Evolutionary conservation across 2,329 filamentous ascomycete genomes (phyloP), one percentile per base, ranked within the genome.

Genomic region (Colletotrichum acutatum): DNA sequence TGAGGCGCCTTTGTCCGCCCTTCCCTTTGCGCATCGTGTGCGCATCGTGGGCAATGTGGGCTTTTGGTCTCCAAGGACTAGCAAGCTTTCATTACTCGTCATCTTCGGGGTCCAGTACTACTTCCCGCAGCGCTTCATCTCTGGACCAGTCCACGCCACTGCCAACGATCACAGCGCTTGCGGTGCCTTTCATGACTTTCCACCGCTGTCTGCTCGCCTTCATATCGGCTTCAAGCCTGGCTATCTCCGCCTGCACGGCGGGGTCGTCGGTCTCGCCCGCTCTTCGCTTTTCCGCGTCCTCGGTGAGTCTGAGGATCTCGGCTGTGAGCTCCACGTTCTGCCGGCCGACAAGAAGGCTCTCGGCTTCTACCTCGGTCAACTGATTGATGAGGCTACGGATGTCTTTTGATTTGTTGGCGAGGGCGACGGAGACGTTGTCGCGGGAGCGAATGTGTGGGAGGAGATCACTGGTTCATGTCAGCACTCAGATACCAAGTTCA

Each of bases 91-190:
- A 5, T 46, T 53, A 64, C 37, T 28, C 58, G 9, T 75, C 72
- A 65, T 82, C 81, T 75, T 92, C 90, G 12, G 86, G 84, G 78
- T 94, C 94, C 74, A 97, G 85, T 30, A 97, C 94, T 74, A 96
- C 86, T 63, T 90, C 89, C 71, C 89, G 86, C 74, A 97, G 83
- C 72, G 86, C 86, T 64, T 91, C 87, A 81, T 97, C 91, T 53
- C 88, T 85, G 14, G 90, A 91, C 95, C 95, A 97, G 78, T 97
- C 91, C 66, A 97, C 86, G 59, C 95, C 95, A 80, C 94, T 97
- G 3, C 93, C 94, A 5, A 91, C 93, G 59, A 97, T 89, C 68
- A 95, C 88, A 22, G 93, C 94, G 78, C 93, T 93, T n/a, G 93
- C 88, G 54, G 95, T 90, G 28, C 90, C 93, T 83, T 96, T 97